phyloP scores from a whole-genome alignment of 345 rosid genomes.

The Citrus inodora region DNA sequence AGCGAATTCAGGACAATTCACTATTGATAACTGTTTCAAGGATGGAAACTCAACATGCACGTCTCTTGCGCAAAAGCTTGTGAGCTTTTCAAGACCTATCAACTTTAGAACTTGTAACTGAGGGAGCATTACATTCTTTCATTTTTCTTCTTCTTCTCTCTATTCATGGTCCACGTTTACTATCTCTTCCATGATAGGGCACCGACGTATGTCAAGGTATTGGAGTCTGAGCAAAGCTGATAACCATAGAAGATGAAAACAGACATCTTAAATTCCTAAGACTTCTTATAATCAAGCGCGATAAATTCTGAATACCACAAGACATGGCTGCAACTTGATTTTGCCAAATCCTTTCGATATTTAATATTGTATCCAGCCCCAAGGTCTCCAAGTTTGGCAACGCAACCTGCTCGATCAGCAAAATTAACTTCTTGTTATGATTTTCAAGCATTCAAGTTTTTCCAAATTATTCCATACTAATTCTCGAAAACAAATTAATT shows the following conservation, averaged over 20 bases:
- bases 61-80: background rate
- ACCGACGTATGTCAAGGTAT: background rate
- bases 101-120: background rate
- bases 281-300: too few species aligned
- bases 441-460: too few species aligned
- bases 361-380: too few species aligned
- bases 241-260: conserved; percentile 13
- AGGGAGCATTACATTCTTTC: background rate
- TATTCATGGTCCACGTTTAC: background rate
- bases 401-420: too few species aligned
- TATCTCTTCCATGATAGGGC: conserved; percentile 2
- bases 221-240: background rate
- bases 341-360: too few species aligned
- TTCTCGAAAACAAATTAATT: too few species aligned
- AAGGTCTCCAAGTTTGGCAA: too few species aligned
- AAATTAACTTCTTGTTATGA: too few species aligned
- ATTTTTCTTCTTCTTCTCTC: too few species aligned
- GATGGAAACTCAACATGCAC: background rate
- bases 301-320: background rate
- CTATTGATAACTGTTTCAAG: background rate
- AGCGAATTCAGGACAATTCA: background rate
- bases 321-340: background rate
- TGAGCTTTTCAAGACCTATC: background rate
- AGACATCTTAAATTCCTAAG: background rate
- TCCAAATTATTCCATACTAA: too few species aligned